Conservation (phyloP, 345 rosid species). For the Anastatica hierochuntica region DNA sequence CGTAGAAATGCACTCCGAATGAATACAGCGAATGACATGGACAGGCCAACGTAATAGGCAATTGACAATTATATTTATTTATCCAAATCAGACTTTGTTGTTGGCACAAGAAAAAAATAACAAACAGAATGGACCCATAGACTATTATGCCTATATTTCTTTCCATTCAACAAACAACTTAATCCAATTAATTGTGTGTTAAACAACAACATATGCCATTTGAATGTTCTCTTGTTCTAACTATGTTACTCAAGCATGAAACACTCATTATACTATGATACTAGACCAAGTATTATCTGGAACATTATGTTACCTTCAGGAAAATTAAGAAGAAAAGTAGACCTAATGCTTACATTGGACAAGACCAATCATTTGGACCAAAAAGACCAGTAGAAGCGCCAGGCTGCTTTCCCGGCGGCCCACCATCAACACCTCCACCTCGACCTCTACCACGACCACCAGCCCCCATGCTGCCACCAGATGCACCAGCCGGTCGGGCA, state of each 20-base stretch:
- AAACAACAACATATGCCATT: not conserved
- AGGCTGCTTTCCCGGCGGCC: constrained; percentile 37
- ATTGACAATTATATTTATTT: too few species aligned
- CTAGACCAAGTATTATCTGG: not conserved
- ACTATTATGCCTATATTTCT: too few species aligned
- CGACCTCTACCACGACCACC: constrained; percentile 87
- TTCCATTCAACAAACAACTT: too few species aligned
- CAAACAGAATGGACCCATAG: too few species aligned
- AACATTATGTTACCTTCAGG: not conserved
- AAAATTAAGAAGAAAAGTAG: not conserved
- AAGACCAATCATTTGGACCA: constrained; percentile 99
- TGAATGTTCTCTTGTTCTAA: too few species aligned
- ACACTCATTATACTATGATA: not conserved
- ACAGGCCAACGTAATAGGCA: too few species aligned
- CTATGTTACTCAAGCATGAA: constrained; percentile 2
- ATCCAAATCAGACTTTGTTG: too few species aligned
- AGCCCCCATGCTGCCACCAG: constrained; percentile 60
- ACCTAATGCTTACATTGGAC: constrained; percentile 96
- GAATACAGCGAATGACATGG: too few species aligned
- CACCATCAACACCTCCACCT: constrained; percentile 41
- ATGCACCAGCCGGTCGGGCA: constrained; percentile 86
- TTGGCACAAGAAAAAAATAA: too few species aligned
- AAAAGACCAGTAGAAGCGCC: constrained; percentile 71
- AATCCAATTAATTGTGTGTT: too few species aligned
- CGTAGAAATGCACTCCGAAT: too few species aligned